A percentile compares a stretch with the other conserved stretches of the same genome.
phyloP scores from a whole-genome alignment of 108 stramenopile genomes.

The Nitzschia sp. region DNA sequence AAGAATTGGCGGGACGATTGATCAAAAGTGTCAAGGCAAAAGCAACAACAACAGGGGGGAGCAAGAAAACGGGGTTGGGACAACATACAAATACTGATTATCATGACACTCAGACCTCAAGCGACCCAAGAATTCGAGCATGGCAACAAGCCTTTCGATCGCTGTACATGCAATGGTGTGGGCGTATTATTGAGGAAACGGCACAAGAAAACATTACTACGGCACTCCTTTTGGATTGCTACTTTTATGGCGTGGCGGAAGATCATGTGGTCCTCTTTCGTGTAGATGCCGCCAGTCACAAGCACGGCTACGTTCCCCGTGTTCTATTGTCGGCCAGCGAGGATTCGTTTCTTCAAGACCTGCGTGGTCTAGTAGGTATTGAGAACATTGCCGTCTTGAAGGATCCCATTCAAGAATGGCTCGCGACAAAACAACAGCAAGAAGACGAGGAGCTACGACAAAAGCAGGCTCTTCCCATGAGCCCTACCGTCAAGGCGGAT shows the following conservation, averaged over 20 bases:
- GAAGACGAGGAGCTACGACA: background rate
- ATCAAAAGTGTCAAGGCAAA: background rate
- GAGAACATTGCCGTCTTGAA: background rate
- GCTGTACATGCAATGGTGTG: constrained; percentile 22
- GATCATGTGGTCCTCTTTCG: constrained; percentile 41
- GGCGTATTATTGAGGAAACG: background rate
- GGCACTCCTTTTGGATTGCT: constrained; percentile 15
- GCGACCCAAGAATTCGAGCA: constrained; percentile 2
- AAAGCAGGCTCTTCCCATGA: constrained; percentile 14
- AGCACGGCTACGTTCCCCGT: background rate
- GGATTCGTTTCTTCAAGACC: constrained; percentile 2
- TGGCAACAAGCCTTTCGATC: constrained; percentile 39
- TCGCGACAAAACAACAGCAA: background rate
- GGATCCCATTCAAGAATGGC: background rate
- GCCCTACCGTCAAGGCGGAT: constrained; percentile 48
- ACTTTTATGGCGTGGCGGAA: constrained; percentile 27
- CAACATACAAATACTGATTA: background rate
- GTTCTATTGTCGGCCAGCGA: constrained; percentile 21
- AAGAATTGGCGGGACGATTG: background rate
- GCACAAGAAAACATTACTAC: background rate
- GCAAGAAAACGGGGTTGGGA: background rate
- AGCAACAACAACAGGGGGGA: background rate
- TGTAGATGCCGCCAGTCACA: background rate
- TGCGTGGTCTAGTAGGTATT: constrained; percentile 8
- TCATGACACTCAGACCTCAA: background rate